These are phyloP conservation scores for Cordia subcordata DNA, from an alignment of 257 asterid genomes.

Conservation along the genomic window DNA sequence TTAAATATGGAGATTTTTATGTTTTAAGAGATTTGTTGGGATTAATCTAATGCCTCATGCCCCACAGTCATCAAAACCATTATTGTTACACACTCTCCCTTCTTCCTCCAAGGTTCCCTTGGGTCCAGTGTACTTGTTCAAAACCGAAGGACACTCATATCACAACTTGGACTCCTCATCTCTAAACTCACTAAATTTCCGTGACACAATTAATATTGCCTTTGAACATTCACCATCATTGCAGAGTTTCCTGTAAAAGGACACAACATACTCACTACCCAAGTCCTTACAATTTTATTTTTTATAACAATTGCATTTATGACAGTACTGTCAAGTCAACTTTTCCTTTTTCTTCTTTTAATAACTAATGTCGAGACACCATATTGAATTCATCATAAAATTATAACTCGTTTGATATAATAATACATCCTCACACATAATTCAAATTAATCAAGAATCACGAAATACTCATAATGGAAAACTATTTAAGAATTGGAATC, in stretches of 20 bases:
- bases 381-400: too few relatives aligned
- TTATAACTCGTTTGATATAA: too few relatives aligned
- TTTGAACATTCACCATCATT: slow-evolving; percentile 28
- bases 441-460: too few relatives aligned
- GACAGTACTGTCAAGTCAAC: neutral
- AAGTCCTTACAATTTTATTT: neutral
- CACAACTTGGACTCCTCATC: slow-evolving; percentile 17
- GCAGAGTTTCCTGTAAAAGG: slow-evolving; percentile 15
- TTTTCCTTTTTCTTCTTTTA: too few relatives aligned
- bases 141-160: neutral
- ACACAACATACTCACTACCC: neutral
- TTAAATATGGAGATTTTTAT: too few relatives aligned
- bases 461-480: too few relatives aligned
- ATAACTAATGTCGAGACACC: too few relatives aligned
- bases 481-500: too few relatives aligned
- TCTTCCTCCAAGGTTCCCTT: neutral
- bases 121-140: slow-evolving; percentile 15
- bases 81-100: neutral
- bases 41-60: too few relatives aligned
- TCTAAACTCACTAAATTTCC: slow-evolving; percentile 25
- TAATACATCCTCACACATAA: too few relatives aligned
- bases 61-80: neutral
- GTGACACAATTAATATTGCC: slow-evolving; percentile 25
- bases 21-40: too few relatives aligned
- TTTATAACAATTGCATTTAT: slow-evolving; percentile 7